Percentiles rank a stretch among this genome's conserved stretches.
phyloP scores from a whole-genome alignment of 2,329 filamentous ascomycete genomes.

The Cadophora sp. region DNA sequence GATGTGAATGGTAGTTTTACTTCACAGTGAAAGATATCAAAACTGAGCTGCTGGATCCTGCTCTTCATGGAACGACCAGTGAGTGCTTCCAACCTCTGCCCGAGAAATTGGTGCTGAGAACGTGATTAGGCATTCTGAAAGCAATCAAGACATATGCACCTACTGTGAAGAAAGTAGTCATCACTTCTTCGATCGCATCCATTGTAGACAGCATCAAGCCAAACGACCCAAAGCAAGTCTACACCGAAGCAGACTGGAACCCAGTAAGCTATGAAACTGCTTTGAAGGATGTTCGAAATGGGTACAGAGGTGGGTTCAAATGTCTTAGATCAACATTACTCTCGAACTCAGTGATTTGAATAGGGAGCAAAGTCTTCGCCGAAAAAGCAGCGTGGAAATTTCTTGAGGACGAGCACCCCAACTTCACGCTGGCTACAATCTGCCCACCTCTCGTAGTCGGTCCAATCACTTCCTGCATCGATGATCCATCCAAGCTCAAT shows the following conservation, averaged over 20 bases:
- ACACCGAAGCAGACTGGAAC: slow-evolving; percentile 59
- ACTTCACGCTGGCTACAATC: slow-evolving; percentile 65
- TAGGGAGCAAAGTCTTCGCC: slow-evolving; percentile 62
- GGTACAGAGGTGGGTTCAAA: slow-evolving; percentile 26
- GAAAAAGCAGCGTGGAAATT: slow-evolving; percentile 71
- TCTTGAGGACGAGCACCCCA: slow-evolving; percentile 55
- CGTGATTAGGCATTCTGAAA: slow-evolving; percentile 48
- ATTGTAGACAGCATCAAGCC: slow-evolving; percentile 53
- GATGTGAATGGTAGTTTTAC: slow-evolving; percentile 19
- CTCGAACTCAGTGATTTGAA: background rate
- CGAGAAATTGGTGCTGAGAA: background rate
- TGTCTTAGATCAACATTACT: background rate
- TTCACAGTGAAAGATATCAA: slow-evolving; percentile 37
- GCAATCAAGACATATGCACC: slow-evolving; percentile 50
- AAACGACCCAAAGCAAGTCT: slow-evolving; percentile 42
- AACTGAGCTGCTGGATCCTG: slow-evolving; percentile 56
- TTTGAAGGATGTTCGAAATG: slow-evolving; percentile 46
- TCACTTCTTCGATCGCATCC: slow-evolving; percentile 69
- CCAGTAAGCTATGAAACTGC: slow-evolving; percentile 54
- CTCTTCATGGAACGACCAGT: slow-evolving; percentile 55
- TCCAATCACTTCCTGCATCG: slow-evolving; percentile 59
- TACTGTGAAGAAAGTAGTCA: slow-evolving; percentile 48
- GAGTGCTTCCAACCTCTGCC: background rate
- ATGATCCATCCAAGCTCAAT: slow-evolving; percentile 68
- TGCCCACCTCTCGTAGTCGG: slow-evolving; percentile 61